phyloP scores from a whole-genome alignment of 148 eudicot species.

The Nyssa sinensis region DNA sequence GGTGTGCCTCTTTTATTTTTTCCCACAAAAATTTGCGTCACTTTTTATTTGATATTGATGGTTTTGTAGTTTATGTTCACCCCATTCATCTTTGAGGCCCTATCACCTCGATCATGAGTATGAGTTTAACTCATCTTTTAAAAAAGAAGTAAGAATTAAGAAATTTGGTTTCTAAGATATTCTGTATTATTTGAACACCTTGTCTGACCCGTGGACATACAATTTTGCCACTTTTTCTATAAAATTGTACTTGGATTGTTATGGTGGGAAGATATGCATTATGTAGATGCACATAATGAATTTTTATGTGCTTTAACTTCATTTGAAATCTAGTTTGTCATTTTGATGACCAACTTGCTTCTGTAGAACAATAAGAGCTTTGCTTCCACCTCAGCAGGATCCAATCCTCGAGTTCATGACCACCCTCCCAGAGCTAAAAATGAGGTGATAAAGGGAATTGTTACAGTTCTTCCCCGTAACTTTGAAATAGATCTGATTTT shows the following conservation, averaged over 20 bases:
- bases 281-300: background rate
- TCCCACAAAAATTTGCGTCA: too few relatives aligned
- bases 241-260: background rate
- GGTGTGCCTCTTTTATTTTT: too few relatives aligned
- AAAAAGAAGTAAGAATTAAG: too few relatives aligned
- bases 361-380: constrained; percentile 47
- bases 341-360: background rate
- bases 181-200: too few relatives aligned
- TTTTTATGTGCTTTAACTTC: background rate
- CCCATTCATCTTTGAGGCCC: background rate
- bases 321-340: background rate
- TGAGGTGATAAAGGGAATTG: constrained; percentile 29
- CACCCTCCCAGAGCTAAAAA: constrained; percentile 25
- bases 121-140: too few relatives aligned
- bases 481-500: background rate
- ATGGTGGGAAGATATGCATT: background rate
- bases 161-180: too few relatives aligned
- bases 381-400: constrained; percentile 28
- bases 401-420: constrained; percentile 38
- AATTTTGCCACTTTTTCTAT: too few relatives aligned
- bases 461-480: background rate
- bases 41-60: background rate
- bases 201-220: too few relatives aligned
- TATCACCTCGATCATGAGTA: too few relatives aligned
- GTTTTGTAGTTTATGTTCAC: background rate